phyloP scores from a whole-genome alignment of 192 early-diverging fungal genomes.

The Umbelopsis ramanniana region DNA sequence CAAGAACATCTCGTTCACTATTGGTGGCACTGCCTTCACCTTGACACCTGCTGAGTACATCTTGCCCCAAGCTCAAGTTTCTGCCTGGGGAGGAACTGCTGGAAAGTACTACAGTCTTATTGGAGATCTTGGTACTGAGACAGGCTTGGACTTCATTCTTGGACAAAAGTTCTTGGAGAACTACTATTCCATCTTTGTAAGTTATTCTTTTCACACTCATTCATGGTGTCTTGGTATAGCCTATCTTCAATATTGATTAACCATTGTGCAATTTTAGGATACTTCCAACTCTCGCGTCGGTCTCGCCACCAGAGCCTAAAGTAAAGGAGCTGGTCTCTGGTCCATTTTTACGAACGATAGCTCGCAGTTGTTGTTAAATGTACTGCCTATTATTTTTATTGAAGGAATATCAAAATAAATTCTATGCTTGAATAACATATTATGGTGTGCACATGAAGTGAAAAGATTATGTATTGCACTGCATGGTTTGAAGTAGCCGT shows the following conservation, averaged over 20 bases:
- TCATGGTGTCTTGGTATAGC: not conserved
- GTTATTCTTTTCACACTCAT: not conserved
- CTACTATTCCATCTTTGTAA: conserved; percentile 52
- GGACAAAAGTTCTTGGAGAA: conserved; percentile 60
- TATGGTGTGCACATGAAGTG: too few relatives aligned
- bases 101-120: conserved; percentile 24
- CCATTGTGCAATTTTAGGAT: conserved; percentile 25
- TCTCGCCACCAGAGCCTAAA: conserved; percentile 36
- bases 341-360: not conserved
- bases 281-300: conserved; percentile 45
- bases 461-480: not conserved
- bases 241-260: not conserved
- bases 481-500: not conserved
- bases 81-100: conserved; percentile 11
- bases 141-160: conserved; percentile 40
- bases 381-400: not conserved
- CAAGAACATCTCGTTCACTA: conserved; percentile 31
- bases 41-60: conserved; percentile 35
- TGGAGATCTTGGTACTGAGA: not conserved
- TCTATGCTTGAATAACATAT: too few relatives aligned
- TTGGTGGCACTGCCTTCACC: conserved; percentile 25
- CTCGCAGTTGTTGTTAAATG: not conserved
- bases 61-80: conserved; percentile 27
- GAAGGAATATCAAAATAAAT: not conserved
- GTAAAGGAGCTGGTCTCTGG: not conserved